Base-by-base conservation (phyloP, 2,329 filamentous ascomycete genomes). In the Botrytis deweyae region DNA sequence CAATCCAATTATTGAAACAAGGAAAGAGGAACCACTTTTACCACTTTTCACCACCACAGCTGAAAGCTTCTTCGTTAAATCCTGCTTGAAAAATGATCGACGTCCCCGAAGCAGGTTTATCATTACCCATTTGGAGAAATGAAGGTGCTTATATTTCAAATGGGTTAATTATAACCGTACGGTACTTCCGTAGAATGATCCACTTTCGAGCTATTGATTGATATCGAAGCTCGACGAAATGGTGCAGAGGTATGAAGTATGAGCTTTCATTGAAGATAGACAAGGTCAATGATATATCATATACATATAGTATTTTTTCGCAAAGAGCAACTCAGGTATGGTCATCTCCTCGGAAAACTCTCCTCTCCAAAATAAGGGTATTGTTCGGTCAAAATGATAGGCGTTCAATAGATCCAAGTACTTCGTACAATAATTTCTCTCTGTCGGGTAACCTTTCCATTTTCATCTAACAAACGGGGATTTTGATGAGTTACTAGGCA, bases 361-460 rank as follows among this genome's bases (percentile, higher is more conserved):
- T 14, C 52, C 1, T 18, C 52, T 29, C 22, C 14, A 46, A 38
- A n/a, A 38, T 12, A 61, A 38, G 12, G 68, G 29, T 44, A 22
- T 29, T 29, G 20, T 29, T n/a, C 14, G 14, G 12, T 49, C 58
- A 22, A 71, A 38, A 38, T 49, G 58, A 63, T 52, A 40, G 16
- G 33, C 9, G 22, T 64, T 63, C 40, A 22, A 64, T 63, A 62
- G 42, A 71, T 63, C 55, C 33, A 20, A 61, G 42, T 25, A 33
- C 33, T 33, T 33, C 33, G 33, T 33, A 25, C 38, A 36, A 29
- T 65, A 9, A 36, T 46, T 49, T 49, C 46, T 33, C 46, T 33
- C n/a, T 25, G 63, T 62, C 68, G 68, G 20, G 68, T 70, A 70
- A 63, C 40, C 55, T 63, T 70, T 70, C 68, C 68, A 59, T 70